Base-by-base conservation (phyloP, 2,329 filamentous ascomycete species). In the Aspergillus sp. region DNA sequence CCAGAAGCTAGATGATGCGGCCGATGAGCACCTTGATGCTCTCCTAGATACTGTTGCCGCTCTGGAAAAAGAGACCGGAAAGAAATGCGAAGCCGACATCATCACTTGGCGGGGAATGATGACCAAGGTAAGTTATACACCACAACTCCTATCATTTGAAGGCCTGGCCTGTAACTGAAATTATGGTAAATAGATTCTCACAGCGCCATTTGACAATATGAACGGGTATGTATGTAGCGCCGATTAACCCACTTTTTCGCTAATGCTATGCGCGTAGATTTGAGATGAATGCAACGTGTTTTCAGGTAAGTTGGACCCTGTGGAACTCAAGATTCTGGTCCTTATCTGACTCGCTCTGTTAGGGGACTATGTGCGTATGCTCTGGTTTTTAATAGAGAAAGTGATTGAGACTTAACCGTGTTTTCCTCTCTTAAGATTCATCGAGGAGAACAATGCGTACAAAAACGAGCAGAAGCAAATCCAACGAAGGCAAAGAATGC, bases 81-180 rank as follows among this genome's bases (percentile, higher is more conserved):
- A 84, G 67, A 87, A 83, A 69, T 86, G 88, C 33, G 87, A 92
- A 60, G 88, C 89, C 2, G 86, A 96, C 66, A 73, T 98, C 46
- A 82, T 98, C 52, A 98, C 93, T 1, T 99, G 93, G 93, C 83
- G 95, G 68, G 95, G 95, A 39, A 97, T 98, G 91, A 93, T 99
- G 88, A 98, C 95, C 62, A 99, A 97, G 83, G 91, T 93, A 71
- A 53, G 75, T 52, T 24, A 15, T 7, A 11, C 19, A 9, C 19
- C 27, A 9, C 15, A 6, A 24, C n/a, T 24, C 9, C 14, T 39
- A 17, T 52, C 1, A 3, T 1, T 11, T 51, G n/a, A 19, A 27
- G 6, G 11, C 6, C 23, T 12, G 24, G 6, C 17, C 14, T 9
- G 40, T 33, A 39, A 49, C 55, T 39, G 47, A 52, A 24, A 27